Percentiles rank a stretch among this genome's conserved stretches.
Conservation (phyloP, 2,329 filamentous ascomycete genomes). For the Colletotrichum sublineola region DNA sequence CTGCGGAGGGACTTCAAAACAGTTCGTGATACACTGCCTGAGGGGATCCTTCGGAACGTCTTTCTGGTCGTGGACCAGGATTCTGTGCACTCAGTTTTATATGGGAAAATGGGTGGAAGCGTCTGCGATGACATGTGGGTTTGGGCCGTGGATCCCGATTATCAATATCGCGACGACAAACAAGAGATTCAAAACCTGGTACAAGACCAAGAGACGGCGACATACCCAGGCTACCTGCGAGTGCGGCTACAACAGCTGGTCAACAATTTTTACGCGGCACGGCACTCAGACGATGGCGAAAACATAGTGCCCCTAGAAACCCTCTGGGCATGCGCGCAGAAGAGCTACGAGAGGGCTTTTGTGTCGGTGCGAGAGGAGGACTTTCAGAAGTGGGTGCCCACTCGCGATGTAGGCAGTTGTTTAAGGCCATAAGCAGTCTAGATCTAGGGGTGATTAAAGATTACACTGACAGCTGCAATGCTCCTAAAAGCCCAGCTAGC, state of each 20-base stretch:
- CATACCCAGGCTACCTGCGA: slow-evolving; percentile 12
- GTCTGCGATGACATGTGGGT: slow-evolving; percentile 24
- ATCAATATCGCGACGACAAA: neutral
- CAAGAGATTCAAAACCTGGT: neutral
- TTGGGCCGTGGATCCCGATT: slow-evolving; percentile 12
- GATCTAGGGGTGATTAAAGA: neutral
- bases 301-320: neutral
- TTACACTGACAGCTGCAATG: neutral
- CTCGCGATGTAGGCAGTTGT: slow-evolving; percentile 1
- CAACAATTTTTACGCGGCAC: slow-evolving; percentile 10
- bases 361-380: slow-evolving; percentile 5
- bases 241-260: slow-evolving; percentile 20
- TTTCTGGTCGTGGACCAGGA: neutral
- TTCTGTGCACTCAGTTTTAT: neutral
- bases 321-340: slow-evolving; percentile 18
- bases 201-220: neutral
- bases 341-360: slow-evolving; percentile 10
- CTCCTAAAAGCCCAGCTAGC: neutral
- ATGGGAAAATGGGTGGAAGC: neutral
- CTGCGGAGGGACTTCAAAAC: neutral
- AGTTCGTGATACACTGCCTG: neutral
- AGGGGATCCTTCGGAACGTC: neutral
- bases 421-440: neutral
- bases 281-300: neutral
- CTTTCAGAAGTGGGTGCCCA: neutral